Conservation (phyloP, 164 flowering plant genomes). For the Tetracentron sinense region DNA sequence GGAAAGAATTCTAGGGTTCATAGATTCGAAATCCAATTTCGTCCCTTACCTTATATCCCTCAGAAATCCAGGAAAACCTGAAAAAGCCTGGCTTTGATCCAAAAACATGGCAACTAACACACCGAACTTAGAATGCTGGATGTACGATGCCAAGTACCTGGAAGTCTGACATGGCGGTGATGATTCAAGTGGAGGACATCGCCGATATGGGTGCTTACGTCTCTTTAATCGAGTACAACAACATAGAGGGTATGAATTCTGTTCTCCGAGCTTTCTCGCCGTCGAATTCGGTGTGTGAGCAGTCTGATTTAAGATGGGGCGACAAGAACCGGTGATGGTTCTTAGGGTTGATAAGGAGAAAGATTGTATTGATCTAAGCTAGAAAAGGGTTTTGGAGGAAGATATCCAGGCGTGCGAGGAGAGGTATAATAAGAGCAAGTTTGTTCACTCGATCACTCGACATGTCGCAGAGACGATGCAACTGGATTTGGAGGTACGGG, state of each 20-base stretch:
- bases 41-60: too few species aligned
- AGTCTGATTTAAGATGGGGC: slow-evolving; percentile 85
- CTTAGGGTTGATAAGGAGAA: slow-evolving; percentile 87
- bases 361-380: slow-evolving; percentile 87
- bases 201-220: slow-evolving; percentile 96
- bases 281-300: slow-evolving; percentile 85
- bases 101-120: slow-evolving; percentile 43
- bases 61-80: neutral
- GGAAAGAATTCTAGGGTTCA: neutral
- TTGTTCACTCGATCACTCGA: slow-evolving; percentile 92
- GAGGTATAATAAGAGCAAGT: slow-evolving; percentile 93
- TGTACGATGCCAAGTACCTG: slow-evolving; percentile 89
- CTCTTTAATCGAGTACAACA: slow-evolving; percentile 87
- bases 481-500: slow-evolving; percentile 73
- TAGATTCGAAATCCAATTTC: neutral
- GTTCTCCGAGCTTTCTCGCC: slow-evolving; percentile 92
- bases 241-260: slow-evolving; percentile 95
- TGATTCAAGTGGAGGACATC: slow-evolving; percentile 92
- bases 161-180: slow-evolving; percentile 93
- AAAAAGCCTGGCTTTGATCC: neutral
- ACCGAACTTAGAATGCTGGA: slow-evolving; percentile 84
- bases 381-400: slow-evolving; percentile 84
- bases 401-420: slow-evolving; percentile 85
- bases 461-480: slow-evolving; percentile 87
- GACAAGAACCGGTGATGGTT: slow-evolving; percentile 93